phyloP scores from a whole-genome alignment of 257 asterid species.

The Nicotiana undulata region DNA sequence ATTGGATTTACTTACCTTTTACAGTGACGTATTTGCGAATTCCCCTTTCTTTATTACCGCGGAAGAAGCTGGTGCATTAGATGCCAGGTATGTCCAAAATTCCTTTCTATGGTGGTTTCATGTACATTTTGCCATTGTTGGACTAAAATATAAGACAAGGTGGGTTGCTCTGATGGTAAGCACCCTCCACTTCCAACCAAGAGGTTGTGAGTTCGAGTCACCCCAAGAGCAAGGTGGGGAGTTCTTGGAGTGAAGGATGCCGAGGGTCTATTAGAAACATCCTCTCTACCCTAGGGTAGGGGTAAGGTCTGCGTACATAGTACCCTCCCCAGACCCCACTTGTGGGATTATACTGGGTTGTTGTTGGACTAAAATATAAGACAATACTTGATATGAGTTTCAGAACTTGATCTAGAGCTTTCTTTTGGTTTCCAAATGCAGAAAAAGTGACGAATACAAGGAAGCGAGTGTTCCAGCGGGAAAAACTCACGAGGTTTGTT shows the following conservation, averaged over 20 bases:
- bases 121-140: not conserved
- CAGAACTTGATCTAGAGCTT: not conserved
- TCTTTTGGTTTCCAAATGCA: conserved; percentile 23
- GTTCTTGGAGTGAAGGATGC: too few species aligned
- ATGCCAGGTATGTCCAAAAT: conserved; percentile 47
- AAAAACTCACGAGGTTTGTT: conserved; percentile 69
- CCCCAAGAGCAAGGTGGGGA: too few species aligned
- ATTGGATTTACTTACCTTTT: conserved; percentile 15
- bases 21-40: conserved; percentile 81
- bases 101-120: conserved; percentile 9
- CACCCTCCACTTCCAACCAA: too few species aligned
- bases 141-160: not conserved
- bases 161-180: too few species aligned
- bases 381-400: not conserved
- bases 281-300: too few species aligned
- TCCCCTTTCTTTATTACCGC: conserved; percentile 90
- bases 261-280: too few species aligned
- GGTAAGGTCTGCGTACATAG: too few species aligned
- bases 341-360: too few species aligned
- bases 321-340: too few species aligned
- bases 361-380: not conserved
- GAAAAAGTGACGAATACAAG: conserved; percentile 66
- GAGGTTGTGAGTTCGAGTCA: too few species aligned
- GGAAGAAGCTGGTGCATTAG: conserved; percentile 74
- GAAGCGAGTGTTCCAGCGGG: conserved; percentile 83